Base-by-base conservation (phyloP, 371 early-diverging fungal species). In the Coemansia sp. region DNA sequence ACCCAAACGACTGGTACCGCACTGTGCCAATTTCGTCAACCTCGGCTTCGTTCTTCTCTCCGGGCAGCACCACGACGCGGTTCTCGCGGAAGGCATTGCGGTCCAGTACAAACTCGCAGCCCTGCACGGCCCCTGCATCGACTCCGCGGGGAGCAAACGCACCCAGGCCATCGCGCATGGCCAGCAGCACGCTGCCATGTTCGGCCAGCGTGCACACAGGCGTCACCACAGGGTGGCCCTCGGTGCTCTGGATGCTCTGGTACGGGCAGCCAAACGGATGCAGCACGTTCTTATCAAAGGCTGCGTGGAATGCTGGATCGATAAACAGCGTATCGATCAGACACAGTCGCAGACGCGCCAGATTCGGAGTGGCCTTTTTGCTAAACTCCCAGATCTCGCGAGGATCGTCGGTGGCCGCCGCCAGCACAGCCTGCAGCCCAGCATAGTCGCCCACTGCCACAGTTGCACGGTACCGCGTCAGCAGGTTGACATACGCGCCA, bases 101-200 rank as follows among this genome's bases (percentile, higher is more conserved):
- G 56, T 82, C 81, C 17, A 82, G 59, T 19, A 69, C 71, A 71
- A 80, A 69, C 54, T 80, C 80, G 49, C 66, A 62, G 12, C 48
- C 19, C 36, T 36, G 36, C 3, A 36, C 36, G 11, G 36, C 36
- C 11, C 36, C 36, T 36, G 36, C 36, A 11, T 36, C 36, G 3
- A 36, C 11, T 9, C 36, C 36, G 36, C 36, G 36, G 2, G 69
- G 58, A 15, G 77, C 67, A 12, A 26, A 23, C 28, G 32, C 23
- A 11, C 63, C 21, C 29, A 79, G 51, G 40, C 75, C 61, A 61
- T 77, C 71, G 53, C 72, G 72, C 65, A 73, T 70, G 5, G 65
- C 77, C 56, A 92, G 63, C 36, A 92, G 83, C 80, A 88, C 84
- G 9, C 92, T 91, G 61, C 89, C 92, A 58, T 91, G 88, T 65